Conservation (phyloP, 768 basidiomycete genomes). For the Tephrocybe sp. region DNA sequence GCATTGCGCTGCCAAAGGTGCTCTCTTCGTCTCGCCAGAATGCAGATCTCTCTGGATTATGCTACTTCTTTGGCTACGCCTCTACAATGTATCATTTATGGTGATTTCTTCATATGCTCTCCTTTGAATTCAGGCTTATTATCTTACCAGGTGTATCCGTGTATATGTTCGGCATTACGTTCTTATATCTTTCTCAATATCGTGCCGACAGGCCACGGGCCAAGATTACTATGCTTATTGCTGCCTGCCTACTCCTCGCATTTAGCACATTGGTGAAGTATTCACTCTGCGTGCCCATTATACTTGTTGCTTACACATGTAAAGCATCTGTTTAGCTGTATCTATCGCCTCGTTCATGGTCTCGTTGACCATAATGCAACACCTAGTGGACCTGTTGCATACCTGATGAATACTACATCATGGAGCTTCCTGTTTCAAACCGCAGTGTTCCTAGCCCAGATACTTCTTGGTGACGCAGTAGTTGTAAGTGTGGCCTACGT, state of each 20-base stretch:
- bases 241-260: background rate
- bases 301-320: background rate
- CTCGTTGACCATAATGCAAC: background rate
- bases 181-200: background rate
- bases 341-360: background rate
- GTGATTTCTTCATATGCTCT: background rate
- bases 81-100: background rate
- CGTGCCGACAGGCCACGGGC: background rate
- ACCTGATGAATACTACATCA: background rate
- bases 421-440: background rate
- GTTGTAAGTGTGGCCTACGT: background rate
- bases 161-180: constrained; percentile 3
- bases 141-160: background rate
- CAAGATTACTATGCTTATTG: background rate
- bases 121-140: background rate
- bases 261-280: background rate
- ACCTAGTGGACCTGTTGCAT: background rate
- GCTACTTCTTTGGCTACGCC: background rate
- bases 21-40: no score
- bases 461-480: constrained; percentile 1
- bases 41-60: background rate
- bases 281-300: background rate
- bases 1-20: no score
- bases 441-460: background rate
- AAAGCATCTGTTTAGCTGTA: background rate